Percentiles rank a stretch among this genome's conserved stretches.
Evolutionary conservation across 257 asterid genomes (phyloP).

Genomic region (Solanum chaucha): DNA sequence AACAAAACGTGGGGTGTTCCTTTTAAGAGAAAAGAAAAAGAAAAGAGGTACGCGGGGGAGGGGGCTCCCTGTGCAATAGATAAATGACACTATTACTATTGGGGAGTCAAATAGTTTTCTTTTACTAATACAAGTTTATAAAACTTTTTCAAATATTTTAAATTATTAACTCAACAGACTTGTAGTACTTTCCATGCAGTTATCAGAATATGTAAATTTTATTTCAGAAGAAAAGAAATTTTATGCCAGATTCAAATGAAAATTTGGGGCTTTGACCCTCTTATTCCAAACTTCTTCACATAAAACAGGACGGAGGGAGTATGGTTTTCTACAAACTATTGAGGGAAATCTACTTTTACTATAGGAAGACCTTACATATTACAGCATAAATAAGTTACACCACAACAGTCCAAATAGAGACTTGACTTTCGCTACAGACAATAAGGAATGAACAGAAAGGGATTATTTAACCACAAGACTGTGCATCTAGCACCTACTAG

Average conservation of each 20-base stretch:
- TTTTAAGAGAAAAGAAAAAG: neutral
- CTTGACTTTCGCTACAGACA: neutral
- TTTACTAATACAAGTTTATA: neutral
- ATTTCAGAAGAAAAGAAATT: neutral
- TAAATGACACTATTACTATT: neutral
- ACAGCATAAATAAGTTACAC: neutral
- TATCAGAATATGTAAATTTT: neutral
- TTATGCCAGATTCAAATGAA: neutral
- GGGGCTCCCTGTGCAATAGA: neutral
- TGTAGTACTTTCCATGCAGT: neutral
- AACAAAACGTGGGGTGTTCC: neutral
- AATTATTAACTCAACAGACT: neutral
- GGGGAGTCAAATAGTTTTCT: neutral
- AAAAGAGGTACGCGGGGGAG: neutral
- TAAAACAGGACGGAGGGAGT: neutral
- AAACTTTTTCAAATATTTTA: neutral
- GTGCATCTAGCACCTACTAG: neutral
- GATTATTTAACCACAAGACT: neutral
- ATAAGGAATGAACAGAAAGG: neutral
- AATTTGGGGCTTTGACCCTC: neutral
- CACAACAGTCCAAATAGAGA: neutral
- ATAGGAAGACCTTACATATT: neutral
- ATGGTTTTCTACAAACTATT: neutral
- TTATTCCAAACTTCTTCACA: neutral
- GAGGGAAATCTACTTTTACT: neutral